Base-by-base conservation (phyloP, 148 eudicot species). In the Heliamphora exappendiculata region DNA sequence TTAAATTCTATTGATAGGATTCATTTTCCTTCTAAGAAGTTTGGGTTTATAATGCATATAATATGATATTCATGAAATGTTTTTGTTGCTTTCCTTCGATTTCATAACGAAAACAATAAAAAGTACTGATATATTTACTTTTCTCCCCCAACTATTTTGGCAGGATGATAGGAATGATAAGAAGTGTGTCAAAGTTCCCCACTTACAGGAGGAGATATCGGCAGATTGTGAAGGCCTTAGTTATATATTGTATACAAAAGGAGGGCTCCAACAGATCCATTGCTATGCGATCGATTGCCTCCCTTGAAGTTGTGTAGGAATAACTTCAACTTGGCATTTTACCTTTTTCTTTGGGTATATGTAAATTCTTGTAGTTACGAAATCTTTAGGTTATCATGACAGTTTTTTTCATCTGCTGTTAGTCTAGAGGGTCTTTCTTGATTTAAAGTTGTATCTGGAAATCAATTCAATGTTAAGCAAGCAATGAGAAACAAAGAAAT, bases 191-290 rank as follows among this genome's bases (percentile, higher is more conserved):
- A 7, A 70, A 87, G 80, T 85, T 95, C 71, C 98, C 97, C n/a
- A 94, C 96, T 26, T 89, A 89, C 78, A 86, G 98, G 76, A 86
- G 96, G 78, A 84, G 55, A 82, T 92, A 73, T 78, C 86, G 89
- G 7, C 88, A 88, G 20, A 82, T 91, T 20, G 83, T 94, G 53
- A 94, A 94, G 84, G 78, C 79, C 12, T 82, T 94, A 75, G 50
- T 87, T 5, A 31, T 84, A 2, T 80, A 88, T 65, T 81, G 87
- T 7, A 54, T 59, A 0, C 91, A 78, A 2, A 84, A 83, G 69
- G 90, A 87, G 20, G 91, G 87, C 24, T 79, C 85, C 8, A 34
- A 63, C 22, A 83, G 72, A 81, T 82, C 72, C 5, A 87, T 68
- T 42, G 44, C 34, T 24, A 1, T 9, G 54, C 72, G 34, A 28